Base-by-base conservation (phyloP, 139 green algal species). In the Ettlia oleoabundans region DNA sequence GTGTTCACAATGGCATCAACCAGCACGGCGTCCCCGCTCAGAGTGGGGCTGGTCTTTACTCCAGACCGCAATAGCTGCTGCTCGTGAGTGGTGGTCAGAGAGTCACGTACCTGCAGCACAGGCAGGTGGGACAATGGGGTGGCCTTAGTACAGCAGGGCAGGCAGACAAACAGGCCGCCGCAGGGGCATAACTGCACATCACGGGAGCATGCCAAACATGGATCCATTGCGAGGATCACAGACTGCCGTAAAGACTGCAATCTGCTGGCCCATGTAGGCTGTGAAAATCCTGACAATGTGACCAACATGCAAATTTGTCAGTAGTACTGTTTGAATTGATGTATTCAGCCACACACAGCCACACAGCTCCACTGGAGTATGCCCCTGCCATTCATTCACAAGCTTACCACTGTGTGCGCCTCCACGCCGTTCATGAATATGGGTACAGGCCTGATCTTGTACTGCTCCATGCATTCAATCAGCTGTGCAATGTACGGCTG, bases 391-490 rank as follows among this genome's bases (percentile, higher is more conserved):
- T n/a, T n/a, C n/a, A n/a, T n/a, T n/a, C n/a, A n/a, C 4, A 97
- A 91, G 8, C 96, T 82, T 82, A 93, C 96, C 55, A 99, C 90
- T 0, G 96, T 98, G 90, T 99, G 96, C 9, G 95, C 96, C 85
- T 93, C 89, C 28, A 93, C 84, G 52, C 86, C 96, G 74, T 98
- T 99, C 86, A 99, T 99, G 91, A 99, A 98, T 38, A 98, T 91
- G 41, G 95, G 94, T 19, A 98, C 26, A n/a, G 85, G 93, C 19
- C 91, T 64, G 30, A 96, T 42, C 1, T 93, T 93, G 72, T 93
- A 81, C 66, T 68, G 75, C 85, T 96, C 92, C 84, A 95, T 84
- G 30, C 70, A 83, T 13, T 72, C 42, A 0, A 95, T 87, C 26
- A 97, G 82, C 82, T 97, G 87, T 6, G 62, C 40, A 64, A 99